Evolutionary conservation across 2,329 filamentous ascomycete species (phyloP), one percentile per base, ranked within the genome.

Genomic region (Beauveria australis): DNA sequence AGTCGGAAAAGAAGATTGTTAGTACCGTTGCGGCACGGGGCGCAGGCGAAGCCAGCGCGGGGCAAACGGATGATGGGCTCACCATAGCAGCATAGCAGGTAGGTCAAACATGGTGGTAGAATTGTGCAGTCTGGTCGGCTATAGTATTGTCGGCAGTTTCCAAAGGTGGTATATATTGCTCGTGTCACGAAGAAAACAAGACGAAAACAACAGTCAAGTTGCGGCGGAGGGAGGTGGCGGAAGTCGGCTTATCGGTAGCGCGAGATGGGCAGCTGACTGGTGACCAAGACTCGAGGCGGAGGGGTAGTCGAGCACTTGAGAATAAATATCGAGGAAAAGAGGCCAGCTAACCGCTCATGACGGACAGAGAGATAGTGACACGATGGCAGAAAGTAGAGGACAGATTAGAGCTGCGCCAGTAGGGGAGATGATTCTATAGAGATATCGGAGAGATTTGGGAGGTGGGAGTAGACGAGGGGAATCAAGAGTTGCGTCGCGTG

Each of bases 51-150:
- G 64, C 44, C 44, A 43, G 65, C 66, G 66, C 59, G 52, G 56
- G 60, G 59, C 62, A 67, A 53, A 46, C 64, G 59, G 61, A 63
- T 66, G 66, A 63, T 65, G 64, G 66, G 81, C 88, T 78, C 78
- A 92, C 89, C 89, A 90, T 73, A 92, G 78, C 68, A 91, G 78
- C 75, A 90, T 89, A 68, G 89, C 85, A 68, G 92, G 82, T 67
- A 91, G 82, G 74, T 89, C 87, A 71, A 92, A 91, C 88, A 92
- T 90, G 74, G 60, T 76, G 67, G 69, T 65, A 57, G 49, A 26
- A 41, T 16, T 24, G 44, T 56, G 28, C 30, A 24, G 52, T 10
- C 14, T 47, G 26, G 19, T 26, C 53, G 3, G 53, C 18, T 16
- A n/a, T 33, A 37, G 44, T 4, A 44, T 37, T 30, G 5, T 33